Evolutionary conservation across 129 eudicot genomes (phyloP).

Genomic region (Centrapalus pauciflorus): DNA sequence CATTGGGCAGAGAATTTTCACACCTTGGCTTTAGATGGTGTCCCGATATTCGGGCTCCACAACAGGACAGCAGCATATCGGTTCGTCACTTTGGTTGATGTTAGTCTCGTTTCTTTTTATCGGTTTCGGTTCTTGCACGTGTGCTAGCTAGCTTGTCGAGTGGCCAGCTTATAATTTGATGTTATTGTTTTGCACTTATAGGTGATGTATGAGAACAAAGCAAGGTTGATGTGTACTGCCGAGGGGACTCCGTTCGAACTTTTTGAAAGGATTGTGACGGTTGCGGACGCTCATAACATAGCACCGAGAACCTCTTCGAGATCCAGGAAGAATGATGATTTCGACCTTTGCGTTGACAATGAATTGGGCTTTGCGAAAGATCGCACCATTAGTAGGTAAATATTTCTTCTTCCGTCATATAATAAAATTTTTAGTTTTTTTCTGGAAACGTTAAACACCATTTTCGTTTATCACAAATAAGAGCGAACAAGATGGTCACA

Average conservation of each 20-base stretch:
- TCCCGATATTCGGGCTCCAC: conserved; percentile 79
- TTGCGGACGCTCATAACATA: conserved; percentile 58
- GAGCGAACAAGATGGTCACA: too few species aligned
- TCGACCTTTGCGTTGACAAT: conserved; percentile 86
- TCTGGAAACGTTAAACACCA: not conserved
- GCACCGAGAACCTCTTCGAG: conserved; percentile 89
- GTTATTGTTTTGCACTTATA: conserved; percentile 1
- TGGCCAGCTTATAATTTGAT: not conserved
- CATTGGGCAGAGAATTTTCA: conserved; percentile 61
- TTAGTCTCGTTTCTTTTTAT: conserved; percentile 44
- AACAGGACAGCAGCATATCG: conserved; percentile 91
- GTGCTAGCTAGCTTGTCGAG: too few species aligned
- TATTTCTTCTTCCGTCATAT: not conserved
- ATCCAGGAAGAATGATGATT: conserved; percentile 69
- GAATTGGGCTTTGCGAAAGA: conserved; percentile 89
- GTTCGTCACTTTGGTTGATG: conserved; percentile 93
- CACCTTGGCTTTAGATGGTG: conserved; percentile 77
- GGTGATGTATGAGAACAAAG: conserved; percentile 91
- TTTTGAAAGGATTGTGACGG: conserved; percentile 64
- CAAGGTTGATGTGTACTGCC: conserved; percentile 69
- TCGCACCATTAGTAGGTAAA: conserved; percentile 96
- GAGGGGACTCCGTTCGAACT: conserved; percentile 80
- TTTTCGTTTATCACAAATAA: too few species aligned
- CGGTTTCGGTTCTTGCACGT: not conserved
- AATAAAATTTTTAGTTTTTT: not conserved